phyloP scores from a whole-genome alignment of 192 early-diverging fungal species.

The Chytriomyces sp. region DNA sequence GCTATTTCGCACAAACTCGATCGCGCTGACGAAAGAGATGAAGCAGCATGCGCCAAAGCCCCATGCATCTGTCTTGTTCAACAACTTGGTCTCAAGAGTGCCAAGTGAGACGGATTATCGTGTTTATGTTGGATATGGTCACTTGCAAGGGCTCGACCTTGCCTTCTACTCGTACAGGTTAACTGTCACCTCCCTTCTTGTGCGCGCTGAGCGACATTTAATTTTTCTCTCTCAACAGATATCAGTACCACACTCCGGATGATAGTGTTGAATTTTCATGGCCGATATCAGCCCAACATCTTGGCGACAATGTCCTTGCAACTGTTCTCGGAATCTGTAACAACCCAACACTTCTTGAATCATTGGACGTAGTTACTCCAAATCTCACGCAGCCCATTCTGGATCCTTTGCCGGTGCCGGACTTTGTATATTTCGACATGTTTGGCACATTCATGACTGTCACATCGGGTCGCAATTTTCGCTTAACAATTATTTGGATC shows the following conservation, averaged over 20 bases:
- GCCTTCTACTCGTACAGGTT: conserved; percentile 47
- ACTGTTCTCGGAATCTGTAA: conserved; percentile 29
- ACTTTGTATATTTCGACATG: conserved; percentile 52
- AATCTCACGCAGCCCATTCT: not conserved
- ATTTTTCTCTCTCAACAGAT: no score
- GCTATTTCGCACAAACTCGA: conserved; percentile 53
- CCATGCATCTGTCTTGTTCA: conserved; percentile 52
- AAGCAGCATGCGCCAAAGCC: conserved; percentile 43
- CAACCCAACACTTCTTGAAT: conserved; percentile 9
- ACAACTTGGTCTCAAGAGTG: conserved; percentile 44
- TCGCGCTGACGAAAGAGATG: conserved; percentile 33
- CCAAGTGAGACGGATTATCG: conserved; percentile 53
- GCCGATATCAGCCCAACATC: conserved; percentile 43
- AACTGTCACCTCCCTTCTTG: not conserved
- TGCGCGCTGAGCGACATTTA: not conserved
- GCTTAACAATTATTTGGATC: conserved; percentile 25
- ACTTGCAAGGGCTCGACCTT: conserved; percentile 52
- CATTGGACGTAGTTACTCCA: not conserved
- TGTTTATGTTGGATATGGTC: conserved; percentile 39
- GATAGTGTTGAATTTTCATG: conserved; percentile 48
- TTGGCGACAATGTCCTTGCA: conserved; percentile 53
- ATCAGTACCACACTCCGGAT: conserved; percentile 53
- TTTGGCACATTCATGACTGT: conserved; percentile 29
- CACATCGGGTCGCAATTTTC: conserved; percentile 20
- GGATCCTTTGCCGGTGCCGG: conserved; percentile 19